A percentile compares a stretch with the other conserved stretches of the same genome.
Conservation (phyloP, 495 filamentous ascomycete species). For the Aspergillus ellipticus region DNA sequence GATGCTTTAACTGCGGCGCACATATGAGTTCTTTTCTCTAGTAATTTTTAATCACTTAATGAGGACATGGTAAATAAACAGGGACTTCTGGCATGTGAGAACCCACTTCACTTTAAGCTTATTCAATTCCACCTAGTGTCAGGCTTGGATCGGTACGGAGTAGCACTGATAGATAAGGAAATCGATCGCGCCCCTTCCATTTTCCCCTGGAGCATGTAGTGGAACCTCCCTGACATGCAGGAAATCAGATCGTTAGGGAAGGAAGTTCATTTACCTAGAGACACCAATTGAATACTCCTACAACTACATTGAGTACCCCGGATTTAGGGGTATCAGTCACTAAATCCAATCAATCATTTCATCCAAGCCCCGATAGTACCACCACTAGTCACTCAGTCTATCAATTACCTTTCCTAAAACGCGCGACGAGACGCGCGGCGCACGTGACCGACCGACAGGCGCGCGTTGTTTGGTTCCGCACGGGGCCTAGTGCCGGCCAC, state of each 20-base stretch:
- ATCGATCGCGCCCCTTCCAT: no score
- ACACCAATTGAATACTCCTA: no score
- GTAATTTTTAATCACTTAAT: constrained; percentile 24
- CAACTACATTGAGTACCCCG: no score
- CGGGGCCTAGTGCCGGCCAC: constrained; percentile 12
- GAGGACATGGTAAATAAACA: constrained; percentile 20
- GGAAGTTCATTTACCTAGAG: no score
- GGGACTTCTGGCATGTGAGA: not conserved
- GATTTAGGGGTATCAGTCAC: no score
- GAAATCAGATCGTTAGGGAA: no score
- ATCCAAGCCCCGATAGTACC: no score
- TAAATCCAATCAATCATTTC: no score
- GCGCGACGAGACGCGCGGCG: constrained; percentile 15
- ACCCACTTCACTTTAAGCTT: not conserved
- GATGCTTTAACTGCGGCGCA: constrained; percentile 27
- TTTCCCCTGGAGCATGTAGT: no score
- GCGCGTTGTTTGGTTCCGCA: constrained; percentile 7
- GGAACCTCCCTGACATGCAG: no score
- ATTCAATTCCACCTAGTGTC: not conserved
- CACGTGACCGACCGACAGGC: constrained; percentile 20
- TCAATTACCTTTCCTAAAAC: constrained; percentile 27
- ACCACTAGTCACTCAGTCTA: not conserved
- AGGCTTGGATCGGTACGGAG: no score
- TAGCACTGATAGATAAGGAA: no score
- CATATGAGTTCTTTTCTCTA: constrained; percentile 16